Evolutionary conservation across 495 filamentous ascomycete genomes (phyloP).

Genomic region (Extremus antarcticus): DNA sequence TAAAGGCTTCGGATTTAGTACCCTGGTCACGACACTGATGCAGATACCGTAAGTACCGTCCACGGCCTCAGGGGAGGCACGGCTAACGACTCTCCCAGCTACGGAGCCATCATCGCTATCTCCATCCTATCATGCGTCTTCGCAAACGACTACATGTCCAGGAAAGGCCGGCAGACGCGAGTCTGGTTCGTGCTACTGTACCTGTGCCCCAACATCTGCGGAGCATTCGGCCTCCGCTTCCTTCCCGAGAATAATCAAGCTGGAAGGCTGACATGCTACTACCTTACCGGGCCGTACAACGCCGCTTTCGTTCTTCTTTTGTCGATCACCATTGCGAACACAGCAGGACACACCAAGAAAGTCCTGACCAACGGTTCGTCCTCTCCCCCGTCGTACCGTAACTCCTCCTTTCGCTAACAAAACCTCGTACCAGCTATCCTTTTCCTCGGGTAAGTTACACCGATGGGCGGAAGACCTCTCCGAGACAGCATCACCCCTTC

Average conservation of each 20-base stretch:
- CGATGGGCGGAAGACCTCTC: no score
- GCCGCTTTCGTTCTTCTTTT: slow-evolving; percentile 45
- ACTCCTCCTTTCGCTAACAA: background rate
- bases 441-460: background rate
- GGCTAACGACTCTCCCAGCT: no score
- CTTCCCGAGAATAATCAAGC: slow-evolving; percentile 36
- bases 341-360: slow-evolving; percentile 49
- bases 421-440: background rate
- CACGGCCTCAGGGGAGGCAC: background rate
- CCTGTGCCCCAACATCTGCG: slow-evolving; percentile 40
- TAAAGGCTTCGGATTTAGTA: slow-evolving; percentile 50
- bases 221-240: slow-evolving; percentile 46
- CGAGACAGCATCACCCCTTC: no score
- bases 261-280: slow-evolving; percentile 47
- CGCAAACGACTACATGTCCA: slow-evolving; percentile 42
- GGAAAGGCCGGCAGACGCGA: slow-evolving; percentile 36
- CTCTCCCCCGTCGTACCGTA: background rate
- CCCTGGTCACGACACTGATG: slow-evolving; percentile 39
- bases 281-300: slow-evolving; percentile 39
- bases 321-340: slow-evolving; percentile 48
- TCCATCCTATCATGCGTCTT: slow-evolving; percentile 48
- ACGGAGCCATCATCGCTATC: slow-evolving; percentile 45
- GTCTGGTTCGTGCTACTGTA: slow-evolving; percentile 44
- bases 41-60: slow-evolving; percentile 38
- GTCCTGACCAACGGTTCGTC: slow-evolving; percentile 44